These are phyloP conservation scores for Aureobasidium musti DNA, from an alignment of 2,329 filamentous ascomycete genomes.

Conservation along the genomic window DNA sequence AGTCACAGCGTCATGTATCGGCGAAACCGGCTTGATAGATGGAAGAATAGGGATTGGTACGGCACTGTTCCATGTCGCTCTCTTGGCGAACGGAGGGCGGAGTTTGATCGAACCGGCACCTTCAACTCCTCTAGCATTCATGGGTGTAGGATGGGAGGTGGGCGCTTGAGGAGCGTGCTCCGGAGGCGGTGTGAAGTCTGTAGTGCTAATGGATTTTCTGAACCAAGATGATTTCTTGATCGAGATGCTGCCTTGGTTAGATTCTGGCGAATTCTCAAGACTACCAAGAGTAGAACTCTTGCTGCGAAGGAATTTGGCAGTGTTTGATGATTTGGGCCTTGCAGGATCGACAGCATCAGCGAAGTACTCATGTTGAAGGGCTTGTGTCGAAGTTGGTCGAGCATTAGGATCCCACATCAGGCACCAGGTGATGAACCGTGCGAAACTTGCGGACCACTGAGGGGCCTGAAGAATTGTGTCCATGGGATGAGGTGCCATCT, in stretches of 20 bases:
- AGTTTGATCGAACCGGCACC: constrained; percentile 52
- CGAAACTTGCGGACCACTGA: constrained; percentile 86
- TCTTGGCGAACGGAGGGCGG: constrained; percentile 68
- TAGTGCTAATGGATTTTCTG: constrained; percentile 85
- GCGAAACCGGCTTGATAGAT: constrained; percentile 90
- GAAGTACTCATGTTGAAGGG: constrained; percentile 95
- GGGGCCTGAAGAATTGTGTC: constrained; percentile 88
- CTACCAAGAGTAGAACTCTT: constrained; percentile 83
- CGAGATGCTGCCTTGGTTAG: constrained; percentile 59
- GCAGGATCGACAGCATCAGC: constrained; percentile 87
- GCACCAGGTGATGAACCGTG: constrained; percentile 96
- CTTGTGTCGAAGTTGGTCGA: constrained; percentile 87
- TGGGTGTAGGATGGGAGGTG: constrained; percentile 46
- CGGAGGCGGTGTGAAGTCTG: constrained; percentile 69
- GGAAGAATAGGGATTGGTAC: constrained; percentile 96
- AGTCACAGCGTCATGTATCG: constrained; percentile 89
- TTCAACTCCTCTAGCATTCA: constrained; percentile 50
- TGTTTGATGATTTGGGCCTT: constrained; percentile 86
- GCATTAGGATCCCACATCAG: constrained; percentile 97
- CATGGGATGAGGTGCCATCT: constrained; percentile 97
- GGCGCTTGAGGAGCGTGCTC: constrained; percentile 48
- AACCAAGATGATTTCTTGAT: constrained; percentile 93
- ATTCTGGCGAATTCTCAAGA: constrained; percentile 63
- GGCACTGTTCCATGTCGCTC: constrained; percentile 91
- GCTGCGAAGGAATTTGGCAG: constrained; percentile 78